Percentiles rank a stretch among this genome's conserved stretches.
Evolutionary conservation across 208 protist species (phyloP).

Genomic region (Leishmania amazonensis): DNA sequence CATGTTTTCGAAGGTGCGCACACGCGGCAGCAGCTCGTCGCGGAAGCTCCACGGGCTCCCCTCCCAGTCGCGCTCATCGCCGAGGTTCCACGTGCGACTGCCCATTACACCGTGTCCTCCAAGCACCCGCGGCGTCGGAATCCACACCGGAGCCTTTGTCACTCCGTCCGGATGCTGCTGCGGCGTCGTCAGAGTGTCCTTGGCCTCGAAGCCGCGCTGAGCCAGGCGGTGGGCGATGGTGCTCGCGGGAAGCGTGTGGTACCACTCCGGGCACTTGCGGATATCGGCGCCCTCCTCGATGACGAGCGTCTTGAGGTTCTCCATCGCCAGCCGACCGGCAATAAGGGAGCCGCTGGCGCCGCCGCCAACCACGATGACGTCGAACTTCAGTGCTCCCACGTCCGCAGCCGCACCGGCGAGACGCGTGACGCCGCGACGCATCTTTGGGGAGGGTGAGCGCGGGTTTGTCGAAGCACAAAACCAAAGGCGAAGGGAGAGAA

Average conservation of each 20-base stretch:
- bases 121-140: constrained; percentile 75
- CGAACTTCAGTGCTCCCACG: constrained; percentile 41
- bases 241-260: constrained; percentile 55
- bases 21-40: constrained; percentile 63
- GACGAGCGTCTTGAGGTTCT: constrained; percentile 67
- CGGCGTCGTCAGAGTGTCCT: constrained; percentile 54
- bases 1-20: constrained; percentile 66
- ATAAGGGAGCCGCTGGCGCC: constrained; percentile 73
- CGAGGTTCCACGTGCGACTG: constrained; percentile 73
- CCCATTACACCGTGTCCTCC: constrained; percentile 84
- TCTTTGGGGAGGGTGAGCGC: neutral
- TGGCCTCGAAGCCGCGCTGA: constrained; percentile 61
- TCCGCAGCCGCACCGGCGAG: constrained; percentile 23
- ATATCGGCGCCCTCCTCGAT: constrained; percentile 76
- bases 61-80: constrained; percentile 68
- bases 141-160: constrained; percentile 45
- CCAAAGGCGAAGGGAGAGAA: neutral
- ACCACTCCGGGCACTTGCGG: constrained; percentile 61
- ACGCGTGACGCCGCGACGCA: constrained; percentile 30
- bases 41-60: constrained; percentile 69
- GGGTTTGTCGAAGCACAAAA: neutral
- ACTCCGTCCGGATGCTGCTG: constrained; percentile 31
- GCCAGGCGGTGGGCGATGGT: constrained; percentile 61
- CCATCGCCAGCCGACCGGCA: constrained; percentile 70
- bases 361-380: constrained; percentile 72